A percentile compares a stretch with the other conserved stretches of the same genome.
Conservation (phyloP, 495 filamentous ascomycete species). For the Endocarpon pusillum region DNA sequence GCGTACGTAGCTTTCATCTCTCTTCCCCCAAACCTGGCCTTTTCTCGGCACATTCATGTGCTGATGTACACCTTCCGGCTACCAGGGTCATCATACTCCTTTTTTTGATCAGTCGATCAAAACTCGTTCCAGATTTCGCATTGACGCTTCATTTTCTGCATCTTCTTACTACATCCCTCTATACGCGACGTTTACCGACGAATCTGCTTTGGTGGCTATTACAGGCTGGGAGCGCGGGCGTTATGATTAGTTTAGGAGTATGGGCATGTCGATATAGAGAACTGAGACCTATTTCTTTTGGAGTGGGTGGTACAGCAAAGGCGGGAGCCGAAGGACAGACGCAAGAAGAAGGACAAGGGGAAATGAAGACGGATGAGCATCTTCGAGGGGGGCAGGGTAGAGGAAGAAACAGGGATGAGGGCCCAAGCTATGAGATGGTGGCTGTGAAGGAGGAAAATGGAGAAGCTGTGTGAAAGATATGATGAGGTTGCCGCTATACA, state of each 20-base stretch:
- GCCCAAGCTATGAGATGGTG: conserved; percentile 71
- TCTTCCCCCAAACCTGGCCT: neutral
- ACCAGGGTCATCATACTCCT: conserved; percentile 52
- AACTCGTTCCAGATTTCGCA: conserved; percentile 85
- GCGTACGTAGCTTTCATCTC: conserved; percentile 43
- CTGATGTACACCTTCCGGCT: neutral
- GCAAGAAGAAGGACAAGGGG: conserved; percentile 2
- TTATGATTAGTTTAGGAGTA: conserved; percentile 61
- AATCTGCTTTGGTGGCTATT: conserved; percentile 79
- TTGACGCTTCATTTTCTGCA: conserved; percentile 79
- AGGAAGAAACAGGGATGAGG: conserved; percentile 31
- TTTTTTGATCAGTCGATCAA: conserved; percentile 66
- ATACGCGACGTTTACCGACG: conserved; percentile 54
- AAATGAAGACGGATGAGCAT: conserved; percentile 14
- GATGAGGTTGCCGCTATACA: no score
- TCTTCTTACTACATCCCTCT: conserved; percentile 57
- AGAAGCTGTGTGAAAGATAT: conserved; percentile 17
- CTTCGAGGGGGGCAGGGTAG: conserved; percentile 10
- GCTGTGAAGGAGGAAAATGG: conserved; percentile 34
- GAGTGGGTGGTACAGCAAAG: conserved; percentile 30
- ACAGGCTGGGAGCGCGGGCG: conserved; percentile 45
- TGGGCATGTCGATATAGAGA: conserved; percentile 89
- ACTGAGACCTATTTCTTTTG: conserved; percentile 75
- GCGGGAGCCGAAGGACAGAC: neutral
- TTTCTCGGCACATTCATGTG: conserved; percentile 3